These are phyloP conservation scores for Keithomyces neogunnii DNA, from an alignment of 2,329 filamentous ascomycete species.

Conservation along the genomic window DNA sequence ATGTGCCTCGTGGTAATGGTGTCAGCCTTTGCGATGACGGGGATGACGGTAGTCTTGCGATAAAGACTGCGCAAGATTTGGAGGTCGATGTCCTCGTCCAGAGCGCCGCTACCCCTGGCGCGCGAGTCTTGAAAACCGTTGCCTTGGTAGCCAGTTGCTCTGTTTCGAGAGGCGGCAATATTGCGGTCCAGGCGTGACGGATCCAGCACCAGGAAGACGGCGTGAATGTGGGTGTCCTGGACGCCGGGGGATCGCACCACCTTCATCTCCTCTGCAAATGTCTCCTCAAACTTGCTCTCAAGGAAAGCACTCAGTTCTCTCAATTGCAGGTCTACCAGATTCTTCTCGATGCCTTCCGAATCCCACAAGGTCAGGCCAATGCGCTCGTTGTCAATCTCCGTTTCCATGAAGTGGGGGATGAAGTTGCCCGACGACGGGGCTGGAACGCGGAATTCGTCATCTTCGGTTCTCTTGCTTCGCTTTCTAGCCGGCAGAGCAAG, in stretches of 20 bases:
- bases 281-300: slow-evolving; percentile 98
- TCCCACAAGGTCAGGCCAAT: slow-evolving; percentile 95
- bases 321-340: slow-evolving; percentile 87
- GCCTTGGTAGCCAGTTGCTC: slow-evolving; percentile 41
- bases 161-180: slow-evolving; percentile 56
- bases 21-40: slow-evolving; percentile 93
- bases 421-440: slow-evolving; percentile 59
- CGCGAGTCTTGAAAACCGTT: slow-evolving; percentile 29
- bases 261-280: slow-evolving; percentile 95
- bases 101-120: slow-evolving; percentile 49
- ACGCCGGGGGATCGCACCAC: slow-evolving; percentile 86
- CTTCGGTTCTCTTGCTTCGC: slow-evolving; percentile 46
- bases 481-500: slow-evolving; percentile 78
- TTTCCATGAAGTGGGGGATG: slow-evolving; percentile 83
- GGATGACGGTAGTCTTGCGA: slow-evolving; percentile 90
- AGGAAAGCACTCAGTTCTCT: slow-evolving; percentile 86
- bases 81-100: slow-evolving; percentile 85
- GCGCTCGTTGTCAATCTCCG: slow-evolving; percentile 85
- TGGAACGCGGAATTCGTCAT: slow-evolving; percentile 49
- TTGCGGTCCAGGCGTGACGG: slow-evolving; percentile 79
- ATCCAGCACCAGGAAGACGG: slow-evolving; percentile 86
- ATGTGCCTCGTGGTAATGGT: slow-evolving; percentile 95
- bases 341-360: slow-evolving; percentile 90
- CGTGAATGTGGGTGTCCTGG: slow-evolving; percentile 95
- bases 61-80: slow-evolving; percentile 82